These are phyloP conservation scores for Neotropicomus parvogracilis DNA, from an alignment of 1,284 basidiomycete genomes.

Conservation along the genomic window DNA sequence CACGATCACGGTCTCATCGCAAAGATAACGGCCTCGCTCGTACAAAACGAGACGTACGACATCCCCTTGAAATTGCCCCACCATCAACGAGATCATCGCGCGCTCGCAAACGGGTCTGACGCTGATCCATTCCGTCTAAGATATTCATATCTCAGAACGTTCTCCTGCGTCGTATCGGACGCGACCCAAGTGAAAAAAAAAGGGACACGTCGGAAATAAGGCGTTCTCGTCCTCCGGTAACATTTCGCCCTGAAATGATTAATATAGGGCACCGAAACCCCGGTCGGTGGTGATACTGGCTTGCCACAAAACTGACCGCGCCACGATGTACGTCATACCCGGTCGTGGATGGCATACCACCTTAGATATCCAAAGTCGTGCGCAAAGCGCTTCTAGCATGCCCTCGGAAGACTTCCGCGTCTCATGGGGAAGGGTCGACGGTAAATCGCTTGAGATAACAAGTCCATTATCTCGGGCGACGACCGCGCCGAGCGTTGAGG, in stretches of 20 bases:
- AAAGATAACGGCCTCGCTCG: neutral
- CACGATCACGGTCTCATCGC: neutral
- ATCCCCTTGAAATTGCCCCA: neutral
- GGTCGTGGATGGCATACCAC: too few species aligned
- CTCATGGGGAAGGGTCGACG: too few species aligned
- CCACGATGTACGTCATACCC: neutral
- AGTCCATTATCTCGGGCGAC: neutral
- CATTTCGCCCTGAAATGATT: too few species aligned
- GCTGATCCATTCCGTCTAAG: neutral
- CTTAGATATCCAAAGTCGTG: too few species aligned
- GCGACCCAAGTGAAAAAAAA: too few species aligned
- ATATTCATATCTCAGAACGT: neutral
- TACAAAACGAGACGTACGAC: neutral
- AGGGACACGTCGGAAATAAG: neutral
- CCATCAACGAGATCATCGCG: neutral
- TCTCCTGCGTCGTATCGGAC: too few species aligned
- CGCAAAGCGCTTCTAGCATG: too few species aligned
- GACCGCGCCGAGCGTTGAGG: neutral
- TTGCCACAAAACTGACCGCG: neutral
- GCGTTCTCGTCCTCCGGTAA: neutral
- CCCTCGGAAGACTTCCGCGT: too few species aligned
- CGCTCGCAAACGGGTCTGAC: neutral
- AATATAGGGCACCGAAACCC: neutral
- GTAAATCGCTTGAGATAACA: slow-evolving; percentile 3
- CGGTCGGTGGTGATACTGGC: neutral